A percentile compares a stretch with the other conserved stretches of the same genome.
Evolutionary conservation across 352 stramenopile genomes (phyloP).

Genomic region (Phytophthora niederhauseri): DNA sequence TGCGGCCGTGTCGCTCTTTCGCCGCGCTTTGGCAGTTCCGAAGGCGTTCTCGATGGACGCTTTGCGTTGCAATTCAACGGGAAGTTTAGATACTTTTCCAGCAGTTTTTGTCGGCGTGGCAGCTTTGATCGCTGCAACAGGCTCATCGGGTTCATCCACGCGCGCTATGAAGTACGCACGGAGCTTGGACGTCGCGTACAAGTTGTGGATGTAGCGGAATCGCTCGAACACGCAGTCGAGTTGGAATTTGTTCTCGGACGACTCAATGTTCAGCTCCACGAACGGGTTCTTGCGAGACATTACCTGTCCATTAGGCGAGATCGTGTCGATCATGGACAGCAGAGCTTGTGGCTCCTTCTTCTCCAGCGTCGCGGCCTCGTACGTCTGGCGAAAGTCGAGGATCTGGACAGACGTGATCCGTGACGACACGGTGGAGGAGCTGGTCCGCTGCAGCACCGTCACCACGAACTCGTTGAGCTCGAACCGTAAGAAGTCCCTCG

Average conservation of each 20-base stretch:
- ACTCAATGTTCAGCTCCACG: slow-evolving; percentile 64
- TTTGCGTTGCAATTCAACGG: slow-evolving; percentile 26
- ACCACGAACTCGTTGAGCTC: slow-evolving; percentile 72
- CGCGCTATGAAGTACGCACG: slow-evolving; percentile 62
- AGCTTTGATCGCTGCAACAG: slow-evolving; percentile 8
- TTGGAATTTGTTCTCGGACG: slow-evolving; percentile 56
- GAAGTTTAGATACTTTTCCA: slow-evolving; percentile 17
- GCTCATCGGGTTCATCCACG: not conserved
- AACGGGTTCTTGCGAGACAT: slow-evolving; percentile 36
- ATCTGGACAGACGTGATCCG: slow-evolving; percentile 71
- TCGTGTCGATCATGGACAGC: slow-evolving; percentile 31
- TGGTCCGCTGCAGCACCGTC: slow-evolving; percentile 63
- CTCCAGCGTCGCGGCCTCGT: slow-evolving; percentile 14
- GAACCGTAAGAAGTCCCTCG: slow-evolving; percentile 71
- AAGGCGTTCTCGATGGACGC: slow-evolving; percentile 27
- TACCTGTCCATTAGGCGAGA: slow-evolving; percentile 11
- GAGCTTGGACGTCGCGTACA: slow-evolving; percentile 66
- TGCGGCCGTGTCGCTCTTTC: slow-evolving; percentile 17
- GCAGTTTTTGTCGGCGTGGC: slow-evolving; percentile 16
- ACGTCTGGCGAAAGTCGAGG: slow-evolving; percentile 65
- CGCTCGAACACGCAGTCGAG: slow-evolving; percentile 61
- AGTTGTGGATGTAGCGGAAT: slow-evolving; percentile 78
- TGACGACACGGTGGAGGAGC: slow-evolving; percentile 52
- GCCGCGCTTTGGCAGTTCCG: slow-evolving; percentile 11
- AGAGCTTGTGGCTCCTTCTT: slow-evolving; percentile 36